Conservation (phyloP, 305 asterid genomes). For the Plantago coronopus region DNA sequence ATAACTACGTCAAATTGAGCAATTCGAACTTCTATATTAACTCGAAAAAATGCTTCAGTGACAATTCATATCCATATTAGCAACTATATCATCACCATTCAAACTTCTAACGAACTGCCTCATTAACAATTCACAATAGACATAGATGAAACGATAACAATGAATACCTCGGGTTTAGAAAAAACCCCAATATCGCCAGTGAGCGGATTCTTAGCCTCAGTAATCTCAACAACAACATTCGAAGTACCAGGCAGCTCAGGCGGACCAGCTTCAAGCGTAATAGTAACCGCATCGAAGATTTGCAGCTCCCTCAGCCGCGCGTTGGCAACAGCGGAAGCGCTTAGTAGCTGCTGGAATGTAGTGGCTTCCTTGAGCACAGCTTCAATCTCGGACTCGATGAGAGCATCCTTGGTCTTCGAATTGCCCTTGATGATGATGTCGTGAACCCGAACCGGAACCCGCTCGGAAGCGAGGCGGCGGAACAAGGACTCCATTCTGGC, state of each 20-base stretch:
- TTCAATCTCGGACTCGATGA: slow-evolving; percentile 69
- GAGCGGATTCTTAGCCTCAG: slow-evolving; percentile 56
- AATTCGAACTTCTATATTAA: too few species aligned
- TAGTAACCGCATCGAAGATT: slow-evolving; percentile 71
- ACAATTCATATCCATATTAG: too few species aligned
- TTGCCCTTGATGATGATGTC: slow-evolving; percentile 85
- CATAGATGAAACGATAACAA: too few species aligned
- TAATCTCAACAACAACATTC: slow-evolving; percentile 70
- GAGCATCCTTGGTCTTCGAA: slow-evolving; percentile 63
- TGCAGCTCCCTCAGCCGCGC: slow-evolving; percentile 58
- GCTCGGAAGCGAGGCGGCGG: slow-evolving; percentile 57
- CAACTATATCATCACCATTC: too few species aligned
- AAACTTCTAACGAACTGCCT: too few species aligned
- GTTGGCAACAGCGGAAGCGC: slow-evolving; percentile 53
- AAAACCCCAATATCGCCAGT: slow-evolving; percentile 70
- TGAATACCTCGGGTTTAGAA: slow-evolving; percentile 80
- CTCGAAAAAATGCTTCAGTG: too few species aligned
- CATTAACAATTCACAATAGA: too few species aligned
- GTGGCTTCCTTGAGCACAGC: slow-evolving; percentile 49
- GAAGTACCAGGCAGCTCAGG: slow-evolving; percentile 90
- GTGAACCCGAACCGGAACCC: slow-evolving; percentile 74
- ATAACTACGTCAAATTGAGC: not conserved
- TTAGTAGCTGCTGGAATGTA: slow-evolving; percentile 66
- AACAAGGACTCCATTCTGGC: slow-evolving; percentile 52
- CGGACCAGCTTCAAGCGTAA: slow-evolving; percentile 84